Base-by-base conservation (phyloP, 495 filamentous ascomycete genomes). In the Venustampulla echinocandica region DNA sequence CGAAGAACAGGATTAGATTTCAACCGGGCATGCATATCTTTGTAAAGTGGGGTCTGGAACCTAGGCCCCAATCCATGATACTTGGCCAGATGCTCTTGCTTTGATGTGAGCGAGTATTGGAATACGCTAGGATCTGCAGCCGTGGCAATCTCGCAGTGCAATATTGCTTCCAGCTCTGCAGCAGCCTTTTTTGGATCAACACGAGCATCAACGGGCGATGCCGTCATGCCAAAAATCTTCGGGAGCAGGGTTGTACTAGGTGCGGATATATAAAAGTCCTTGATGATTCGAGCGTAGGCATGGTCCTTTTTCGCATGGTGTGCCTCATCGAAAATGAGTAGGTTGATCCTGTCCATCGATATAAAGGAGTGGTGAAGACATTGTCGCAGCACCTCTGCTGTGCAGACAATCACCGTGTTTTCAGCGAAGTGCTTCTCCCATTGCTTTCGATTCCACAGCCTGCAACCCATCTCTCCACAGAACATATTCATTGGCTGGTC, bases 251-350 rank as follows among this genome's bases (percentile, higher is more conserved):
- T 55, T 1, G 60, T 60, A 0, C 66, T 58, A 17, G 58, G 50
- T 13, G 68, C 63, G 24, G 65, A 59, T 23, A 76, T 45, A 54
- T 96, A 98, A 48, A 82, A 86, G 28, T 96, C 86, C 53, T 84
- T 86, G 58, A 97, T 86, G 46, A 98, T 94, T 21, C 85, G 73
- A 19, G 92, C 90, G 61, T 95, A 98, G 0, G 87, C 72, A 57
- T 98, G 93, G 42, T 87, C 83, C 56, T 93, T 95, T 61, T 98
- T 97, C 1, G 93, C 81, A 59, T 97, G 92, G 56, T 98, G 92
- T 4, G 90, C 92, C 66, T 98, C 92, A 54, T 98, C 92, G 56
- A 97, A 97, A 42, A 96, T 82, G 17, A 98, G 65, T 5, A 98
- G 72, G 59, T 93, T 98, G 63, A 98, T 86, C 52, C 82, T 75